These are phyloP conservation scores for Escallonia herrerae DNA, from an alignment of 129 eudicot species.

Conservation along the genomic window DNA sequence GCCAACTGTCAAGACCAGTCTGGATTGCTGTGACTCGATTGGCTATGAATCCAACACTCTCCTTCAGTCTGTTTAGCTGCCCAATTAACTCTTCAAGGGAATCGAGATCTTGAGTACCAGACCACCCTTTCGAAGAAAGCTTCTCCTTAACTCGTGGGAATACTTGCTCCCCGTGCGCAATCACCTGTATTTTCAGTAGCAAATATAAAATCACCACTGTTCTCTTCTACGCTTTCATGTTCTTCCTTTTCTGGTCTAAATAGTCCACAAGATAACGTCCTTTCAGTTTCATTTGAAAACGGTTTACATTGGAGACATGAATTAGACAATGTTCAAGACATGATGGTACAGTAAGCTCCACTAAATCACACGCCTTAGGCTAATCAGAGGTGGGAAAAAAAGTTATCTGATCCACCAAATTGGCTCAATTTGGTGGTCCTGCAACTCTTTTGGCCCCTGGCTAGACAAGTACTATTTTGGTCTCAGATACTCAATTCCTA, in stretches of 20 bases:
- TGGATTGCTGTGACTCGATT: constrained; percentile 63
- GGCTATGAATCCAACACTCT: constrained; percentile 58
- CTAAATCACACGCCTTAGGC: too few species aligned
- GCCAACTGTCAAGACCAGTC: constrained; percentile 70
- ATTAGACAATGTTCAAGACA: too few species aligned
- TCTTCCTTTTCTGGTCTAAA: background rate
- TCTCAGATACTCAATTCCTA: too few species aligned
- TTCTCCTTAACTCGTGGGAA: constrained; percentile 93
- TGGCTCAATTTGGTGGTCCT: too few species aligned
- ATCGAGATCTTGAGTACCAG: constrained; percentile 29
- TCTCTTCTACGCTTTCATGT: too few species aligned
- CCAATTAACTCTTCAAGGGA: constrained; percentile 53
- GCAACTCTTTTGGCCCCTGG: too few species aligned
- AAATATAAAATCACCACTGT: background rate
- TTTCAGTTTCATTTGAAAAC: background rate
- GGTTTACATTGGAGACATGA: too few species aligned
- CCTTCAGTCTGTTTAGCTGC: constrained; percentile 50
- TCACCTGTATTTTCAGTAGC: constrained; percentile 43
- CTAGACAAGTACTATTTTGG: too few species aligned
- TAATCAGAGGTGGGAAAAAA: too few species aligned
- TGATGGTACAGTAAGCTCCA: too few species aligned
- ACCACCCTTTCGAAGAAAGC: constrained; percentile 64
- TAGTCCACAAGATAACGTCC: background rate
- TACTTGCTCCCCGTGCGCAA: constrained; percentile 96
- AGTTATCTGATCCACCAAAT: too few species aligned